These are phyloP conservation scores for Diaporthe ampelina DNA, from an alignment of 2,329 filamentous ascomycete species.

Conservation along the genomic window DNA sequence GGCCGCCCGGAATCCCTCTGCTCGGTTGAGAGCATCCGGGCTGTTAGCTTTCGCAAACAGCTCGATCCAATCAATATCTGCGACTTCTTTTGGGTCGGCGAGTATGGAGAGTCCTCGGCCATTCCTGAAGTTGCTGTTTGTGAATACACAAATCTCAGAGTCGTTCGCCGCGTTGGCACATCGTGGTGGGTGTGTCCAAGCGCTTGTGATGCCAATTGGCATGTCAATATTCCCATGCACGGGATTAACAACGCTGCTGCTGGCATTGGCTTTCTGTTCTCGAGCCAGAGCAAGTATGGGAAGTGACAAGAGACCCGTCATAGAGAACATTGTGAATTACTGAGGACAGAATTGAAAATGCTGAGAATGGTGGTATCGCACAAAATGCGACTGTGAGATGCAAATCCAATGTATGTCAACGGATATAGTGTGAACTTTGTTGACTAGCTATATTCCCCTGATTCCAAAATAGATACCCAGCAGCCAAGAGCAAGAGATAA, in stretches of 20 bases:
- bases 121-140: slow-evolving; percentile 14
- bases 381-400: background rate
- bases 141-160: slow-evolving; percentile 6
- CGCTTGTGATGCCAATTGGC: slow-evolving; percentile 3
- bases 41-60: background rate
- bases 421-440: background rate
- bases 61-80: slow-evolving; percentile 16
- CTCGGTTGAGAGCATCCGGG: background rate
- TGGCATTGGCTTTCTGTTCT: background rate
- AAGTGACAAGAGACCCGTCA: background rate
- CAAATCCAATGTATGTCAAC: background rate
- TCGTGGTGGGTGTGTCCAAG: slow-evolving; percentile 1
- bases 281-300: slow-evolving; percentile 6
- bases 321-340: background rate
- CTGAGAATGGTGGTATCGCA: background rate
- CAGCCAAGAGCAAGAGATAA: background rate
- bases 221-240: background rate
- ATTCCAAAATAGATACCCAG: background rate
- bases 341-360: background rate
- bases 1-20: background rate
- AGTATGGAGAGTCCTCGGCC: slow-evolving; percentile 3
- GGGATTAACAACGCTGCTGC: slow-evolving; percentile 1
- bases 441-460: background rate
- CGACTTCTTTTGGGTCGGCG: background rate
- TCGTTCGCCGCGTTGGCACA: background rate